phyloP scores from a whole-genome alignment of 2,329 filamentous ascomycete species.

The Grosmannia penicillata region DNA sequence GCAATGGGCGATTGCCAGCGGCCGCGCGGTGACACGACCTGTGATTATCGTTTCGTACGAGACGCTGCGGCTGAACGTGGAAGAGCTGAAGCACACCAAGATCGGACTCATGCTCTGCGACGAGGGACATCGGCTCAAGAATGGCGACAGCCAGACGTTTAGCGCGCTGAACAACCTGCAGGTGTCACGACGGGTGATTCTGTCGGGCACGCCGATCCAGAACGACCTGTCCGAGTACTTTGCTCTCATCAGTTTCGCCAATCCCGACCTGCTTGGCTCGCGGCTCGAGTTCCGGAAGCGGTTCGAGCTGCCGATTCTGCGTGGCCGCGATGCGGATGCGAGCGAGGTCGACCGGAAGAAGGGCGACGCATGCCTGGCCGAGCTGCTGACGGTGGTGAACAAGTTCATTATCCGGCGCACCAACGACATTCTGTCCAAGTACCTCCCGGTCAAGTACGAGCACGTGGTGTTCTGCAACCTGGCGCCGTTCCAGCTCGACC shows the following conservation, averaged over 20 bases:
- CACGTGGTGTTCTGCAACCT: conserved; percentile 97
- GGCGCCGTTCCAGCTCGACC: conserved; percentile 76
- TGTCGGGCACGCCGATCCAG: conserved; percentile 94
- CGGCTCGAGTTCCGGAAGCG: conserved; percentile 84
- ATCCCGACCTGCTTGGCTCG: conserved; percentile 80
- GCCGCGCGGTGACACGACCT: conserved; percentile 77
- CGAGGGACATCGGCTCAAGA: conserved; percentile 92
- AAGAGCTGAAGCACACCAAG: conserved; percentile 75
- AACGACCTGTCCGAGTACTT: conserved; percentile 99
- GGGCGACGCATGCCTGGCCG: conserved; percentile 69
- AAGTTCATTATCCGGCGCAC: conserved; percentile 97
- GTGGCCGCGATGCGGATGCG: conserved; percentile 80
- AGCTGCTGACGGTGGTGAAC: conserved; percentile 76
- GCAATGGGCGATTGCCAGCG: conserved; percentile 87
- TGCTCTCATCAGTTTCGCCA: conserved; percentile 88
- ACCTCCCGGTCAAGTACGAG: conserved; percentile 95
- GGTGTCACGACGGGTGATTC: conserved; percentile 79
- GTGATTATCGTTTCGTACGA: conserved; percentile 98
- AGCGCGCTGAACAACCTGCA: conserved; percentile 80
- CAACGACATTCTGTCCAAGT: conserved; percentile 96
- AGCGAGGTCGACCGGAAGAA: conserved; percentile 67
- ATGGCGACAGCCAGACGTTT: conserved; percentile 91
- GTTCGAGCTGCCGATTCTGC: conserved; percentile 83
- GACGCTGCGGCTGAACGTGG: conserved; percentile 78
- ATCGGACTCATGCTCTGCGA: conserved; percentile 92